Base-by-base conservation (phyloP, 2,329 filamentous ascomycete species). In the Fusarium incarnatum region DNA sequence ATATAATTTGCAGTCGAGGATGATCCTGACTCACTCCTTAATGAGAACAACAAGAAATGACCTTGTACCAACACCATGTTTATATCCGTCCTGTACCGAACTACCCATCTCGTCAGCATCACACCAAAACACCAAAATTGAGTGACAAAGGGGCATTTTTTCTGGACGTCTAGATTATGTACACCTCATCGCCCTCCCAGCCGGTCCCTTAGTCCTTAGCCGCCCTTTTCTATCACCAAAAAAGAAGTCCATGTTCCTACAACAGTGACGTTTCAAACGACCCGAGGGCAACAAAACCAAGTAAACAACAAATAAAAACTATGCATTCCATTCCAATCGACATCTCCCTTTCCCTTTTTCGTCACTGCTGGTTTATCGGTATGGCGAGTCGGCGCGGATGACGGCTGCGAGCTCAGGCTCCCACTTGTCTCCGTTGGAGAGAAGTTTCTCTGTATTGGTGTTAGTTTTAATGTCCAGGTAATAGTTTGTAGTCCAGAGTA, bases 381-480 rank as follows among this genome's bases (percentile, higher is more conserved):
- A 98, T 54, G 95, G 95, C 58, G 94, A 90, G 86, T 99, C 96
- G 67, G 96, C 96, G 78, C 94, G 91, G 79, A 96, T 96, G 73
- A 89, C 91, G 62, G 96, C 95, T 3, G 95, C 95, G 78, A 99
- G 86, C 84, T 99, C 96, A 10, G 96, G 94, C 85, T 99, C 96
- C 96, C 96, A 99, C 84, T 94, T 95, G 84, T 97, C 94, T 77
- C 94, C 93, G 79, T 97, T 97, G 73, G 92, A 84, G 70, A 97
- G 82, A 72, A 97, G 84, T 84, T 97, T 97, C 86, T 97, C 92
- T 85, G 75, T 68, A 12, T 50, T 5, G 1, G 2, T 53, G 70
- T 78, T 70, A 77, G 75, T 60, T 60, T 10, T 30, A 20, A 5
- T 20, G 13, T 37, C 18, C 28, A 15, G 22, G 22, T 22, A 25